A percentile compares a stretch with the other conserved stretches of the same genome.
These are phyloP conservation scores for Aspergillus sojae DNA, from an alignment of 2,329 filamentous ascomycete genomes.

Conservation along the genomic window DNA sequence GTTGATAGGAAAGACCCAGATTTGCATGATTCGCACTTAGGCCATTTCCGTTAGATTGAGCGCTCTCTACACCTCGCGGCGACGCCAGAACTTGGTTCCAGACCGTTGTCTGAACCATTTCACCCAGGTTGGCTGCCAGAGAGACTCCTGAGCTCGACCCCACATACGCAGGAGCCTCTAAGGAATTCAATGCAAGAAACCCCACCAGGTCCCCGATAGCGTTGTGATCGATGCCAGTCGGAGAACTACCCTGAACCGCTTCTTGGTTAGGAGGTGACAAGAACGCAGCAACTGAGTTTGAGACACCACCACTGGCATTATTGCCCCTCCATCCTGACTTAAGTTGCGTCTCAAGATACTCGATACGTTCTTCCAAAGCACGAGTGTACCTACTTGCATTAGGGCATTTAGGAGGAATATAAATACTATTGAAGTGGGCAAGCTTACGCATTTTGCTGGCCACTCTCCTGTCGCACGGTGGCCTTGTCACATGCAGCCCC, in stretches of 20 bases:
- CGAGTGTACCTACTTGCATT: constrained; percentile 43
- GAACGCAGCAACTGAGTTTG: constrained; percentile 25
- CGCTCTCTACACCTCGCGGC: constrained; percentile 22
- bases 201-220: constrained; percentile 51
- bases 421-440: neutral
- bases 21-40: constrained; percentile 5
- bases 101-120: constrained; percentile 58
- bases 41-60: constrained; percentile 20
- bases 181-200: constrained; percentile 49
- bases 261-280: constrained; percentile 27
- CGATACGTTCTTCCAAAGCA: constrained; percentile 46
- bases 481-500: constrained; percentile 48
- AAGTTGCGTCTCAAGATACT: constrained; percentile 44
- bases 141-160: constrained; percentile 54
- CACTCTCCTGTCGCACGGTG: constrained; percentile 43
- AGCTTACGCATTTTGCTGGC: constrained; percentile 39
- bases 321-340: constrained; percentile 20
- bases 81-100: constrained; percentile 54
- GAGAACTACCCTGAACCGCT: constrained; percentile 19
- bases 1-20: constrained; percentile 20
- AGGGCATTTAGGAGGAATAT: neutral
- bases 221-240: constrained; percentile 35
- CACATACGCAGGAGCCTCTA: constrained; percentile 53
- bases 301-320: constrained; percentile 17
- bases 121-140: constrained; percentile 53